These are phyloP conservation scores for Ostreobium quekettii DNA, from an alignment of 139 green algal genomes.

Conservation along the genomic window DNA sequence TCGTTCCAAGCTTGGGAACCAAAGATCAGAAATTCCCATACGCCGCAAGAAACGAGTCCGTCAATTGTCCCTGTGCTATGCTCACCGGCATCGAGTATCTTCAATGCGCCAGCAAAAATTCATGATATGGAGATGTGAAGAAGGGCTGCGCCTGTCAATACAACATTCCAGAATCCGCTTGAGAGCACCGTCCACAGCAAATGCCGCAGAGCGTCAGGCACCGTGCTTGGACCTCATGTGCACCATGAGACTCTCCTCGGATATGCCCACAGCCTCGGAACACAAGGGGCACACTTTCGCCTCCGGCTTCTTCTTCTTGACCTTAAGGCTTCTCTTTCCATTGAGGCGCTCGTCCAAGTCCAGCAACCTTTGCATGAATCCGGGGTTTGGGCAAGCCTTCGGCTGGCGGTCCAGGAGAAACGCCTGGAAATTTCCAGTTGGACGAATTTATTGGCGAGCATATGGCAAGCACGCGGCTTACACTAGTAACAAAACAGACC, in stretches of 20 bases:
- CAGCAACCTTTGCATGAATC: slow-evolving; percentile 63
- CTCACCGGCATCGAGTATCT: too few species aligned
- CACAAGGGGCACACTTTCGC: slow-evolving; percentile 57
- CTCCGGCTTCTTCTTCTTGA: slow-evolving; percentile 59
- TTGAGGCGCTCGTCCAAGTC: slow-evolving; percentile 53
- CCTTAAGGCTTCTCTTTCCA: slow-evolving; percentile 43
- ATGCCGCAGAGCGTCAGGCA: too few species aligned
- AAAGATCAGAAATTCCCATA: too few species aligned
- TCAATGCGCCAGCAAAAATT: too few species aligned
- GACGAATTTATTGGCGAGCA: background rate
- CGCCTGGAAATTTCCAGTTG: background rate
- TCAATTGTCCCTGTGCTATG: too few species aligned
- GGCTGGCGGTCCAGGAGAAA: slow-evolving; percentile 33
- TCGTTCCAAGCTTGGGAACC: too few species aligned
- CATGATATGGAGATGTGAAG: too few species aligned
- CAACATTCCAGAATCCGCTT: too few species aligned
- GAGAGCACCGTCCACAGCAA: too few species aligned
- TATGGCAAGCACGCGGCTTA: too few species aligned
- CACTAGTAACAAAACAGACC: background rate
- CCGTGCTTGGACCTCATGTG: slow-evolving; percentile 61
- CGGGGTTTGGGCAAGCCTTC: slow-evolving; percentile 63
- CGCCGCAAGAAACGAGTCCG: too few species aligned
- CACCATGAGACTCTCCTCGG: slow-evolving; percentile 45
- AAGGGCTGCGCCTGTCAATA: too few species aligned
- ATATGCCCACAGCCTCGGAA: slow-evolving; percentile 50